Base-by-base conservation (phyloP, 1,284 basidiomycete species). In the Malassezia psittaci region DNA sequence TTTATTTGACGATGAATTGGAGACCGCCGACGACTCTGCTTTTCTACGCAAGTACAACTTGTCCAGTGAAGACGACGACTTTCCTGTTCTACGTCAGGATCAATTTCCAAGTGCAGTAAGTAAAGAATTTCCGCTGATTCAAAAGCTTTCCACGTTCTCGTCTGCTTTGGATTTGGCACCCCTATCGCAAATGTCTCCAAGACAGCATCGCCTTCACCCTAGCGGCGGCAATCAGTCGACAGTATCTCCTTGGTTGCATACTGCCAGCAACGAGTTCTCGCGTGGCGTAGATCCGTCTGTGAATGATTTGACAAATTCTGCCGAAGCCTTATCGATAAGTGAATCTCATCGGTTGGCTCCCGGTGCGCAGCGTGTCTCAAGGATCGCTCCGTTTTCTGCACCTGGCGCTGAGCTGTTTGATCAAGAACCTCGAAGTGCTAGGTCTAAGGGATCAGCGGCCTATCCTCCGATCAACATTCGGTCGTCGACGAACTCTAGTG, bases 151-250 rank as follows among this genome's bases (percentile, higher is more conserved):
- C 0, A 83, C 86, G n/a, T 85, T 88, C 10, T 91, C 90, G 18
- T 89, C 88, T 24, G 90, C 90, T 34, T 78, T 96, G 64, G 91
- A 96, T 75, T 81, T 94, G 39, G 91, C 91, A 8, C 86, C 90
- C 38, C 80, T 89, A 36, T 85, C 88, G 4, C 87, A 89, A 73
- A 85, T 85, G 15, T 84, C 85, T 78, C 53, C 81, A 82, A 45
- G 83, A 82, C 60, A 76, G 80, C 18, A 75, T n/a, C 32, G 39
- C 16, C 6, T 41, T 32, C 13, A 36, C 8, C 43, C 48, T 15
- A 15, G 29, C 24, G 6, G 29, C 13, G 47, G 47, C 16, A n/a
- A 7, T 21, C 21, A n/a, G 32, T 53, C 43, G 83, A 88, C 29
- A 39, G 44, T 56, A 1, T 56, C 54, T 1, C 54, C 54, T 2